Conservation (phyloP, 2,329 filamentous ascomycete species). For the Trichoderma sp. region DNA sequence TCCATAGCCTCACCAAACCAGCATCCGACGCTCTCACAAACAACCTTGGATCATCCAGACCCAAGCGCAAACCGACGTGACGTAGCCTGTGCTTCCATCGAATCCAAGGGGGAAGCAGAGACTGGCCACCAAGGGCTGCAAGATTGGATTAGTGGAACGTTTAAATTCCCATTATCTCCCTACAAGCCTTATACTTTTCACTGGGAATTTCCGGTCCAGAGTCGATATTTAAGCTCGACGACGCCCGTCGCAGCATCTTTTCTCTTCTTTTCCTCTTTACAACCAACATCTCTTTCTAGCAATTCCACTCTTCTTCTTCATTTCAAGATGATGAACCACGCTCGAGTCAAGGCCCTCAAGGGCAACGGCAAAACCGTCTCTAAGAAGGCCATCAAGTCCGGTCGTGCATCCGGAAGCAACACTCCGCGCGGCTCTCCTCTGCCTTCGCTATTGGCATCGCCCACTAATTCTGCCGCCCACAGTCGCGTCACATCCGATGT, state of each 20-base stretch:
- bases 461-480: conserved; percentile 58
- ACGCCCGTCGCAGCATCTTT: not conserved
- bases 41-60: not conserved
- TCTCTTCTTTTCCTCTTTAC: not conserved
- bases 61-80: conserved; percentile 21
- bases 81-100: not conserved
- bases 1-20: not conserved
- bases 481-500: conserved; percentile 65
- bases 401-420: conserved; percentile 57
- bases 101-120: not conserved
- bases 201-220: not conserved
- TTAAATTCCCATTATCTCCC: not conserved
- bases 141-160: not conserved
- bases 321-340: conserved; percentile 59
- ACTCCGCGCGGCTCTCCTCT: conserved; percentile 64
- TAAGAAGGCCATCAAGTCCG: conserved; percentile 62
- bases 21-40: not conserved
- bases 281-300: not conserved
- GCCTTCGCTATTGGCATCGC: conserved; percentile 58
- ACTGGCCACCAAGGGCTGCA: not conserved
- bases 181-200: not conserved
- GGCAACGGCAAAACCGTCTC: conserved; percentile 73
- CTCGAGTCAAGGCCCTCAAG: conserved; percentile 66
- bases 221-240: not conserved
- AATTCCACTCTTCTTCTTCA: not conserved